A percentile compares a stretch with the other conserved stretches of the same genome.
Conservation (phyloP, 1,139 yeast species). For the Yamadazyma dushanensis region DNA sequence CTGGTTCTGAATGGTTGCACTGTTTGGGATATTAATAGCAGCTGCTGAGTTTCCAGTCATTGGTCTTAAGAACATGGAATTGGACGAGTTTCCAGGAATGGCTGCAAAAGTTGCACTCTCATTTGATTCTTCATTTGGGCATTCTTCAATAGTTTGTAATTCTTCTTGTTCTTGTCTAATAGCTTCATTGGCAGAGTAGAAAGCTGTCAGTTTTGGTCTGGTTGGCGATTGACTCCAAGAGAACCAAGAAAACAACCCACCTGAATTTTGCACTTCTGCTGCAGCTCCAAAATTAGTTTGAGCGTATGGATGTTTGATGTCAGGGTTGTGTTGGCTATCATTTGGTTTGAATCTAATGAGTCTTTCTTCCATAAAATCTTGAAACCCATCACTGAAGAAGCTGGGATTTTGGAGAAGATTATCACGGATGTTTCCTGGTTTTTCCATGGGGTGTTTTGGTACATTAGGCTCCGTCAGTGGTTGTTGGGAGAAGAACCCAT, state of each 20-base stretch:
- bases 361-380: conserved; percentile 51
- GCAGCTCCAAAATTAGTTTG: background rate
- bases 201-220: conserved; percentile 1
- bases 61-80: conserved; percentile 1
- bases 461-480: conserved; percentile 1
- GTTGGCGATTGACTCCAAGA: background rate
- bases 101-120: background rate
- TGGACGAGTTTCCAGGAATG: conserved; percentile 1
- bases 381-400: conserved; percentile 25
- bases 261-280: background rate
- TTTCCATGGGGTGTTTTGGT: conserved; percentile 3
- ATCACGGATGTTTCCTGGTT: conserved; percentile 1
- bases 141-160: no score
- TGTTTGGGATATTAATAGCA: background rate
- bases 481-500: conserved; percentile 2
- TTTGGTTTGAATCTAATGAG: conserved; percentile 54
- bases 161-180: no score
- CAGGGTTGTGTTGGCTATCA: conserved; percentile 41
- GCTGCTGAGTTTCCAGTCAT: conserved; percentile 1
- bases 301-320: conserved; percentile 16
- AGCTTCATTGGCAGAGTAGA: background rate
- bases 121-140: no score
- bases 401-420: background rate
- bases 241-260: conserved; percentile 1
- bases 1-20: background rate